Conservation (phyloP, 2,329 filamentous ascomycete species). For the Sclerotiophoma versabilis region DNA sequence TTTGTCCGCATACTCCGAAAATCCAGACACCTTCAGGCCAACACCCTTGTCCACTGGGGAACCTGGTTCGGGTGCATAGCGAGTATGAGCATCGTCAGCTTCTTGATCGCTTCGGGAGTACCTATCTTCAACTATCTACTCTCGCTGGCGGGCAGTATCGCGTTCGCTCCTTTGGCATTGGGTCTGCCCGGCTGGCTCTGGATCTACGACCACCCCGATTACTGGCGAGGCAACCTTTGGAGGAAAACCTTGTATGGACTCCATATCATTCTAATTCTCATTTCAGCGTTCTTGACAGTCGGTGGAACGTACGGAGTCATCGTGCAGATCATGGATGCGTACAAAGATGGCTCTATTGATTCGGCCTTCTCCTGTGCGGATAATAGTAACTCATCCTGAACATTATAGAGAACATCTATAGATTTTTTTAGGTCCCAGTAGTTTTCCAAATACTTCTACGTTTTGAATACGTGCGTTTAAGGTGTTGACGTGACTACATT, state of each 20-base stretch:
- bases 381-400: conserved; percentile 40
- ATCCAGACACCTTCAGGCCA: conserved; percentile 58
- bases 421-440: background rate
- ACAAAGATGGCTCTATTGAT: conserved; percentile 57
- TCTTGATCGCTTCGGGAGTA: conserved; percentile 61
- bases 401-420: background rate
- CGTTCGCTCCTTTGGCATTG: conserved; percentile 61
- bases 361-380: conserved; percentile 41
- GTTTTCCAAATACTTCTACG: background rate
- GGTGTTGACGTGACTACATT: no score
- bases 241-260: conserved; percentile 51
- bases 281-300: conserved; percentile 58
- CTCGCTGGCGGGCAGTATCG: conserved; percentile 58
- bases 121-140: conserved; percentile 64
- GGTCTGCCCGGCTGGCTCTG: conserved; percentile 59
- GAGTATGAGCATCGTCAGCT: conserved; percentile 54
- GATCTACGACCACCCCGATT: conserved; percentile 58
- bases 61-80: conserved; percentile 60
- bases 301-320: conserved; percentile 61
- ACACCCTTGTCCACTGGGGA: conserved; percentile 59
- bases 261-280: conserved; percentile 53
- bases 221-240: conserved; percentile 46
- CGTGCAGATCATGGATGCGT: conserved; percentile 60
- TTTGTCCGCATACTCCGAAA: conserved; percentile 62
- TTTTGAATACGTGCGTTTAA: no score